These are phyloP conservation scores for Linnemannia zychae DNA, from an alignment of 192 early-diverging fungal species.

Conservation along the genomic window DNA sequence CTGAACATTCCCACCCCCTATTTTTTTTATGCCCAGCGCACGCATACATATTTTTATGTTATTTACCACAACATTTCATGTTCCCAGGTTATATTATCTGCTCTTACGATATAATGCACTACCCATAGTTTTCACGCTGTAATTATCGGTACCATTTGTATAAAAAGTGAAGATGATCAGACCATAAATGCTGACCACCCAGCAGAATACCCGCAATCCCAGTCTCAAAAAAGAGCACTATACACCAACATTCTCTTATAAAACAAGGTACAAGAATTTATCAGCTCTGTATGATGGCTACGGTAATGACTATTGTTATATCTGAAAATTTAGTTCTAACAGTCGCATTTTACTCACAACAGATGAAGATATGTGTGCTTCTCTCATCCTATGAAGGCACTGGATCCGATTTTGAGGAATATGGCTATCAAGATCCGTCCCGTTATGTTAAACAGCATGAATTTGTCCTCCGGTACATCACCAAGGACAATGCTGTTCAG, in stretches of 20 bases:
- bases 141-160: constrained; percentile 9
- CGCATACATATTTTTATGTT: too few species aligned
- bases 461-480: constrained; percentile 18
- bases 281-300: constrained; percentile 11
- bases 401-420: constrained; percentile 20
- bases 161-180: constrained; percentile 21
- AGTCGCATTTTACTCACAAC: constrained; percentile 1
- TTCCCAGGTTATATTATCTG: too few species aligned
- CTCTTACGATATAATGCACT: constrained; percentile 2
- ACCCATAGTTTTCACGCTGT: constrained; percentile 11
- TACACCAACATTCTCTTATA: constrained; percentile 9
- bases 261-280: constrained; percentile 18
- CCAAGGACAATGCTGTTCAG: constrained; percentile 18
- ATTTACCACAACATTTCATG: too few species aligned
- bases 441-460: constrained; percentile 21
- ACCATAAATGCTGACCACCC: constrained; percentile 15
- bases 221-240: constrained; percentile 13
- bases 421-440: constrained; percentile 25
- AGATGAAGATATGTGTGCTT: constrained; percentile 23
- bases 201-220: constrained; percentile 12
- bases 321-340: constrained; percentile 18
- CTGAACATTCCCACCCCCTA: not conserved
- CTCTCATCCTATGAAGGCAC: constrained; percentile 18
- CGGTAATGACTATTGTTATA: constrained; percentile 3
- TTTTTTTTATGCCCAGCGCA: not conserved